Conservation (phyloP, 164 flowering plant genomes). For the Cinnamomum micranthum region DNA sequence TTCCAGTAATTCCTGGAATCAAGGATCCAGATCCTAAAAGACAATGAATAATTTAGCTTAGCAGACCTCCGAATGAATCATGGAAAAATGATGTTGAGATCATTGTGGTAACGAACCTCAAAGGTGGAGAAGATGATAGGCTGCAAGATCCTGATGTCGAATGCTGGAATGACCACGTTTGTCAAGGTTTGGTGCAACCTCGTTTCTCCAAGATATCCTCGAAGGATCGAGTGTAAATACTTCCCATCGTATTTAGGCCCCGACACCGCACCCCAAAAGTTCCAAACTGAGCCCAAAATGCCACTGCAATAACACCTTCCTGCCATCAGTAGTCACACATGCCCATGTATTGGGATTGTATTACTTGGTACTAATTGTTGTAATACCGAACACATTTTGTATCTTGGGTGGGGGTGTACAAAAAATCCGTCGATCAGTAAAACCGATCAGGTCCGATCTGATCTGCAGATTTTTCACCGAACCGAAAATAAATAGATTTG, state of each 20-base stretch:
- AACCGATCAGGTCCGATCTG: no score
- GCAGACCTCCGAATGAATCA: no score
- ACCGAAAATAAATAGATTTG: no score
- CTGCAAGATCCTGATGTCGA: constrained; percentile 23
- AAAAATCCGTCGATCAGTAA: no score
- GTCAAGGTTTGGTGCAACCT: constrained; percentile 18
- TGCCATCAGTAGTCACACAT: background rate
- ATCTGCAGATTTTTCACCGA: no score
- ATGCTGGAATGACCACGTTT: constrained; percentile 18
- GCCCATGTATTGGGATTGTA: background rate
- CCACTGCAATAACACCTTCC: background rate
- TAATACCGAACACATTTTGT: no score
- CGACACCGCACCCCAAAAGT: constrained; percentile 1
- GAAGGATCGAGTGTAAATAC: constrained; percentile 4
- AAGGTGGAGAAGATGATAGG: constrained; percentile 29
- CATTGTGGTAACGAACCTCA: background rate
- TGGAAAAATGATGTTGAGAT: no score
- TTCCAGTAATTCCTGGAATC: no score
- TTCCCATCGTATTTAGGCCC: constrained; percentile 25
- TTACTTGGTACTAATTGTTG: no score
- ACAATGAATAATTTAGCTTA: no score
- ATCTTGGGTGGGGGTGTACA: no score
- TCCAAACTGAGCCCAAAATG: background rate
- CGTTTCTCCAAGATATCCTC: constrained; percentile 10
- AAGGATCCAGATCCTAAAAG: no score